phyloP scores from a whole-genome alignment of 129 eudicot genomes.

The Arctium minus region DNA sequence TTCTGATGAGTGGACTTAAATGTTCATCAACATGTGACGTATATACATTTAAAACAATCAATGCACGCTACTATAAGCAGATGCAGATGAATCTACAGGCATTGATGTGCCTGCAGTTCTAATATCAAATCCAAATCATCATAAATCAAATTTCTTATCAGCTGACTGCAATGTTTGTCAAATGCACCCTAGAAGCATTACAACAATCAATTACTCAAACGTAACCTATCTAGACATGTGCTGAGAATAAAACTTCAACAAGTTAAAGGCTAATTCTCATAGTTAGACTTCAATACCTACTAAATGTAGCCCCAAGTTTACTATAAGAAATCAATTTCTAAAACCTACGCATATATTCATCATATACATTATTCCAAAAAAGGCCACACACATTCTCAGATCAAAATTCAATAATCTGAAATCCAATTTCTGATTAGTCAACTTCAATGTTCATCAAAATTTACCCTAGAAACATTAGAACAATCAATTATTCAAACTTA shows the following conservation, averaged over 20 bases:
- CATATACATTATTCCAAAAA: background rate
- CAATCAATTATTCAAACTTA: slow-evolving; percentile 3
- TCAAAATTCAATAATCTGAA: slow-evolving; percentile 1
- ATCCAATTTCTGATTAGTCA: background rate
- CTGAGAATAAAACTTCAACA: background rate
- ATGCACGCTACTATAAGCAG: background rate
- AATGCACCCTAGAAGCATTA: background rate
- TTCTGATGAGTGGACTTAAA: background rate
- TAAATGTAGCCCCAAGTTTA: background rate
- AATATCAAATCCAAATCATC: background rate
- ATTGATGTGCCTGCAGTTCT: background rate
- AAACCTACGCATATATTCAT: background rate
- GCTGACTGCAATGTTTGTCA: background rate
- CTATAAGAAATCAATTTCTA: background rate
- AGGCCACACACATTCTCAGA: background rate
- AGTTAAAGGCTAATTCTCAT: background rate
- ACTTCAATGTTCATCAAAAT: background rate
- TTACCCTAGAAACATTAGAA: slow-evolving; percentile 5
- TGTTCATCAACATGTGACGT: background rate
- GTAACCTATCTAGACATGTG: background rate
- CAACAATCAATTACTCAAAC: slow-evolving; percentile 6
- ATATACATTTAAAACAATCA: background rate
- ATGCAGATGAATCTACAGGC: background rate
- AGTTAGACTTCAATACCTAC: background rate
- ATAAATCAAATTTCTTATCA: background rate